Conservation (phyloP, 495 filamentous ascomycete species). For the Glonium stellatum region DNA sequence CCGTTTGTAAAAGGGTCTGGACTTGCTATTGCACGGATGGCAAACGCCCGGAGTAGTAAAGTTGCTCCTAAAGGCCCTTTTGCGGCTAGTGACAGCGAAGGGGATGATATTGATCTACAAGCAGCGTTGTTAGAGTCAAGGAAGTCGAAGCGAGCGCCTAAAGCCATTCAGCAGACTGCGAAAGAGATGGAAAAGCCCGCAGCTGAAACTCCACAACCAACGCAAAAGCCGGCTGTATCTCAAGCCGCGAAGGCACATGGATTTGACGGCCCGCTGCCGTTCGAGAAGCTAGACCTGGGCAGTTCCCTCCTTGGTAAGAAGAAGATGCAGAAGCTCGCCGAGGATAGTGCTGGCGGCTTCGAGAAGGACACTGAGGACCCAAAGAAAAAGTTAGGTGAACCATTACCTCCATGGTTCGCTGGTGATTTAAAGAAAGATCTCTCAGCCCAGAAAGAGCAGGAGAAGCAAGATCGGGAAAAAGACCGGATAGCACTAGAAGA, state of each 20-base stretch:
- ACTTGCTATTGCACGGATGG: conserved; percentile 53
- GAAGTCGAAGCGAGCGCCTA: conserved; percentile 34
- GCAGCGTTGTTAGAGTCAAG: conserved; percentile 49
- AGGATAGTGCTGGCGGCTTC: conserved; percentile 65
- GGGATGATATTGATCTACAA: conserved; percentile 58
- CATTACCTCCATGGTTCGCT: conserved; percentile 83
- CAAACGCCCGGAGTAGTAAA: conserved; percentile 54
- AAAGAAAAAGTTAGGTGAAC: conserved; percentile 48
- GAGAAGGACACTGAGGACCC: conserved; percentile 41
- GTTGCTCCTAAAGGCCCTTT: conserved; percentile 43
- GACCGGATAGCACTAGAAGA: conserved; percentile 22
- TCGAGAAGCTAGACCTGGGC: conserved; percentile 73
- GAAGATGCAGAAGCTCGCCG: conserved; percentile 37
- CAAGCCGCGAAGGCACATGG: conserved; percentile 40
- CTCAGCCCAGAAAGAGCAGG: conserved; percentile 33
- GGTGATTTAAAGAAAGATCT: conserved; percentile 36
- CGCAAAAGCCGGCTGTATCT: conserved; percentile 8
- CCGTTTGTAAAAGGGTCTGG: conserved; percentile 48
- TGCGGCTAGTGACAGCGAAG: conserved; percentile 45
- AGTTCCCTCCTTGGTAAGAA: conserved; percentile 51
- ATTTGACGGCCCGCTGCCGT: conserved; percentile 79
- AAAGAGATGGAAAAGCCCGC: neutral
- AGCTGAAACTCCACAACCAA: conserved; percentile 10
- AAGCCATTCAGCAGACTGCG: conserved; percentile 8
- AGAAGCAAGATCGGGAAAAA: conserved; percentile 29